Conservation (phyloP, 257 asterid genomes). For the Coffea eugenioides region DNA sequence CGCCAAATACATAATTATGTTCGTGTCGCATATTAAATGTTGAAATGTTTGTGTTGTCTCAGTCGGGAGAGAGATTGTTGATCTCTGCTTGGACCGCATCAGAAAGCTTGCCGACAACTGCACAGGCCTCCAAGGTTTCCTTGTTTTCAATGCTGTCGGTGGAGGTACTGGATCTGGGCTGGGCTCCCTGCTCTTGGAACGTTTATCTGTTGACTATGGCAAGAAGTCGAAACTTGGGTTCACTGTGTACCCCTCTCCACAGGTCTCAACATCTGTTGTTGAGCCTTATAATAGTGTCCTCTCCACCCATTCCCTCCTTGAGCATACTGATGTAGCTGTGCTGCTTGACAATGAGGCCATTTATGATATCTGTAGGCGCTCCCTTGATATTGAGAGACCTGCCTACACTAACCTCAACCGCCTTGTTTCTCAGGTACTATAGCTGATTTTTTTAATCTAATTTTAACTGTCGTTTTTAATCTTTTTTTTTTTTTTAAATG, state of each 20-base stretch:
- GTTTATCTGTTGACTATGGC: constrained; percentile 35
- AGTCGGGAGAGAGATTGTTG: constrained; percentile 44
- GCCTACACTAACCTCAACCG: constrained; percentile 21
- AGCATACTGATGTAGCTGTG: constrained; percentile 21
- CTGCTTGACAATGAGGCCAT: constrained; percentile 23
- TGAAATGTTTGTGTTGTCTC: constrained; percentile 3
- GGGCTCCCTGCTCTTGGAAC: constrained; percentile 44
- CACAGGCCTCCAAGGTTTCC: constrained; percentile 43
- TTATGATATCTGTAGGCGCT: constrained; percentile 20
- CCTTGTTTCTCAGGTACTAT: constrained; percentile 35
- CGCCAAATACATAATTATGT: neutral
- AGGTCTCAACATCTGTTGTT: constrained; percentile 23
- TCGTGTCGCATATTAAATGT: neutral
- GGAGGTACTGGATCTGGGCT: constrained; percentile 51
- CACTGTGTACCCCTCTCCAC: constrained; percentile 24
- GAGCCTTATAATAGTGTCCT: constrained; percentile 24
- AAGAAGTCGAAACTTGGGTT: constrained; percentile 24
- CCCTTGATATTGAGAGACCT: constrained; percentile 20
- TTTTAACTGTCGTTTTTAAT: neutral
- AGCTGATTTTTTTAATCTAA: neutral
- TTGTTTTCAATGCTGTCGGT: constrained; percentile 46
- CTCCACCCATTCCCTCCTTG: constrained; percentile 20
- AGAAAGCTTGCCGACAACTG: constrained; percentile 49
- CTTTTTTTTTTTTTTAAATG: neutral
- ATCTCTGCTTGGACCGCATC: constrained; percentile 43